Base-by-base conservation (phyloP, 768 basidiomycete genomes). In the Wakefieldia striispora region DNA sequence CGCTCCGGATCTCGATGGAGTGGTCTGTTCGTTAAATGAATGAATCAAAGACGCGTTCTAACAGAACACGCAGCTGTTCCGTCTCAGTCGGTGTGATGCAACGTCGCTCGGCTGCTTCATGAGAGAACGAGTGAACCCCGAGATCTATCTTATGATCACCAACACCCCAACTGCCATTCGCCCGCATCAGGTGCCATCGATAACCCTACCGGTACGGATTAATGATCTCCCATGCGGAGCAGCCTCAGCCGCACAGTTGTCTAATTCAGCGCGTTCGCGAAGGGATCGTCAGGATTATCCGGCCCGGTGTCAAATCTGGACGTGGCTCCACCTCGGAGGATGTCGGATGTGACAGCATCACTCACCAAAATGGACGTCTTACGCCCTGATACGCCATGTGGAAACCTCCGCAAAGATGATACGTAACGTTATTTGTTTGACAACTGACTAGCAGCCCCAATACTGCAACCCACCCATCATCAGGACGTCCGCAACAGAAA, bases 201-300 rank as follows among this genome's bases (percentile, higher is more conserved):
- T 63, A 43, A 51, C 57, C 46, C 61, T 53, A 31, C 38, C 35
- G 5, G 45, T 43, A 53, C 49, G 50, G 57, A 49, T 65, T 65
- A 57, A 62, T 65, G 58, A 57, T 51, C 47, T 53, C 50, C 43
- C 53, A 59, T 54, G 48, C 40, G 54, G 57, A 64, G 44, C 37
- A 53, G 10, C 41, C 51, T 50, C 55, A 52, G 43, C 50, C 48
- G 40, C 45, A 38, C 47, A 37, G 26, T 49, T 62, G 55, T 53
- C 62, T 47, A 54, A 58, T 54, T 37, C 45, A 40, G 47, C 47
- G 13, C 47, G 21, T 63, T 64, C 64, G 61, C 58, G 62, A 64
- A 62, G 66, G 50, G 65, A 66, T 66, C 63, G 65, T 61, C 66
- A 65, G 55, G 63, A 49, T 53, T 50, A 54, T 36, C 55, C 65